Evolutionary conservation across 148 eudicot genomes (phyloP), one percentile per base, ranked within the genome.

Genomic region (Chenopodium formosanum): DNA sequence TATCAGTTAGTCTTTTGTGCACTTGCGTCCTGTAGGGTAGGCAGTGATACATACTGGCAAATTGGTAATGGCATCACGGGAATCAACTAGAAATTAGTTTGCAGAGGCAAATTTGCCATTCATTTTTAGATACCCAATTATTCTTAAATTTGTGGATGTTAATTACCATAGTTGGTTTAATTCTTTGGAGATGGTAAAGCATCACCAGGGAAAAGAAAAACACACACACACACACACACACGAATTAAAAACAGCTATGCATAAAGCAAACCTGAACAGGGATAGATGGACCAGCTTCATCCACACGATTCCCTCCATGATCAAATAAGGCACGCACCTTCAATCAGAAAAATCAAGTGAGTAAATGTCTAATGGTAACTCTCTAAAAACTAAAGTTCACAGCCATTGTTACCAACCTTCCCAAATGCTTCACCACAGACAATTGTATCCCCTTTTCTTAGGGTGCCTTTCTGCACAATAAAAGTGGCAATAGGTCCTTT

Each of bases 391-490:
- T 27, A 44, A 52, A 23, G 31, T 32, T 40, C 70, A 72, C 56
- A 74, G 77, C 76, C 23, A 52, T 69, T 22, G 56, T 74, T 23
- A 78, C 91, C 78, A 84, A 95, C 99, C 98, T 96, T 96, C 83
- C 99, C 99, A 89, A 88, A 92, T 56, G 99, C 92, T 90, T 91
- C 98, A 40, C 99, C 99, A 75, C 98, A 94, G 85, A 88, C 93
- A 70, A 96, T 88, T 27, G 88, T 70, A 81, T 96, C 97, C 79
- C 99, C 99, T 84, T 65, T 88, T 88, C 83, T 96, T 44, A 96
- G 91, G 37, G 99, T 96, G 81, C 99, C 99, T 83, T 94, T 96
- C 90, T 96, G 99, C 86, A 96, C 95, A 85, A 96, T 96, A 85
- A 96, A 90, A 63, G 98, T 92, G 79, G 97, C 92, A 74, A 94